phyloP scores from a whole-genome alignment of 2,329 filamentous ascomycete genomes.

The Pseudogymnoascus sp. region DNA sequence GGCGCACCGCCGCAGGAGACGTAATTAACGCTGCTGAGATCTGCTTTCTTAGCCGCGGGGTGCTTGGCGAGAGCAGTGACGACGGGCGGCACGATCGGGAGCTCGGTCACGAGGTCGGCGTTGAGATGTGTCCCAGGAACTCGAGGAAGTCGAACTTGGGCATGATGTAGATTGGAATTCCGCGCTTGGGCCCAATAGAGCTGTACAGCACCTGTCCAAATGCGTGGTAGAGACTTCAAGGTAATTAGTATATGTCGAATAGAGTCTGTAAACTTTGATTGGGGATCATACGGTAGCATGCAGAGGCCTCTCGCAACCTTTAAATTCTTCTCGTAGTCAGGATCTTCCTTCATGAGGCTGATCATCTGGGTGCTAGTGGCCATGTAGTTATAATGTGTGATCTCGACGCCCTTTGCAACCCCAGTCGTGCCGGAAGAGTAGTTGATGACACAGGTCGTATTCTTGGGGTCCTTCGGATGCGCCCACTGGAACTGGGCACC shows the following conservation, averaged over 20 bases:
- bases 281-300: constrained; percentile 17
- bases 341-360: constrained; percentile 14
- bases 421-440: constrained; percentile 78
- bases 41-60: constrained; percentile 56
- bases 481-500: constrained; percentile 59
- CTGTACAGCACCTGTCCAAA: constrained; percentile 67
- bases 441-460: constrained; percentile 61
- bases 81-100: constrained; percentile 68
- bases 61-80: constrained; percentile 67
- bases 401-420: constrained; percentile 74
- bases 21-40: constrained; percentile 57
- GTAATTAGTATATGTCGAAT: constrained; percentile 51
- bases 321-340: constrained; percentile 11
- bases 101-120: constrained; percentile 60
- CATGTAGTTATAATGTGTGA: constrained; percentile 71
- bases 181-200: constrained; percentile 48
- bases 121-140: constrained; percentile 62
- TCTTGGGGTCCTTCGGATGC: constrained; percentile 43
- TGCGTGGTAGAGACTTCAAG: constrained; percentile 68
- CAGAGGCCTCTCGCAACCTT: constrained; percentile 23
- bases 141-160: constrained; percentile 66
- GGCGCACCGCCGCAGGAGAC: constrained; percentile 66
- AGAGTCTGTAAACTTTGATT: background rate
- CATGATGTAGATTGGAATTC: constrained; percentile 73
- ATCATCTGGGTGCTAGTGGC: constrained; percentile 59